Evolutionary conservation across 2,329 filamentous ascomycete species (phyloP), one percentile per base, ranked within the genome.

Genomic region (Beauveria sp.): DNA sequence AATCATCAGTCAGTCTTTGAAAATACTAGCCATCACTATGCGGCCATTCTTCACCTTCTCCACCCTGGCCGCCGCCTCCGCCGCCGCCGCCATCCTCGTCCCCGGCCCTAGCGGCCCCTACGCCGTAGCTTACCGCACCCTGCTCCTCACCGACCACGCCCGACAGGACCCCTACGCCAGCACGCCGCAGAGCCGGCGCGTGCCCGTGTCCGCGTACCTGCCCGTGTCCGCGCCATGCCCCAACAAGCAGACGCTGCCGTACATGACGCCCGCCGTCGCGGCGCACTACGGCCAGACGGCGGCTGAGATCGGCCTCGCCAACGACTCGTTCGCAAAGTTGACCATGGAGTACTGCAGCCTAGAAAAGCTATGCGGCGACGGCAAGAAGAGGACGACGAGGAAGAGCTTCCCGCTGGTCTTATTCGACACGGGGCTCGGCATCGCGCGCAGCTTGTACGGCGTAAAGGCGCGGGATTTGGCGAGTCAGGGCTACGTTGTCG

Each of bases 391-490:
- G 12, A 34, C 48, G 20, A 60, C n/a, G 12, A n/a, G 54, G 20
- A 54, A 28, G 52, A 65, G 66, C 34, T 62, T 66, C 40, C 69
- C 72, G 31, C 60, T 75, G 0, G 64, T 79, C 1, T 64, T 80
- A 26, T 72, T 80, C 52, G 77, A 76, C 4, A 77, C 77, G 1
- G 79, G 77, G 10, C 70, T 74, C 43, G 73, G 74, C 2, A 70
- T 66, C 2, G 71, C 74, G 2, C 70, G 78, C 3, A 64, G 76
- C 5, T 58, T 77, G 20, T 78, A 80, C 63, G 72, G 70, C 5
- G 75, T 71, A 12, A 68, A 75, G 31, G 75, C 76, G 1, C 71
- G 72, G 18, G 71, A 75, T 34, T 68, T 82, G n/a, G 77, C 77
- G 16, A 77, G 75, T 20, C 69, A 74, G 3, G 79, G 79, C 3